These are phyloP conservation scores for Leccinum fibrillosum DNA, from an alignment of 768 basidiomycete genomes.

Conservation along the genomic window DNA sequence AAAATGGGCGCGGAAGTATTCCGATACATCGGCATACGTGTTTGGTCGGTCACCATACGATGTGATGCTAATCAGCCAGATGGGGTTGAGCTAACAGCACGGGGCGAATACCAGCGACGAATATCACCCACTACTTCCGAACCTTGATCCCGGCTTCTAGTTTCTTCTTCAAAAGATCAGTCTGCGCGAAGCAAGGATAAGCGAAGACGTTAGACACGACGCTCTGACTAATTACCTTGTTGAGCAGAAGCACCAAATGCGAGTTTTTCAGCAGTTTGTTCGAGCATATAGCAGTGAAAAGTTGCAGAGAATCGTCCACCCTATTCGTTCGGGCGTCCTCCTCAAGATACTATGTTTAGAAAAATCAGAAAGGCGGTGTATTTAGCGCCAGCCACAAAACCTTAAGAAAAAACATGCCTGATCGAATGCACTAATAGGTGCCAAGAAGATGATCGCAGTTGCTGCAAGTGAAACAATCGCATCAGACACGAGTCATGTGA, in stretches of 20 bases:
- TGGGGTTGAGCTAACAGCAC: neutral
- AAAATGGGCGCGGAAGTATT: conserved; percentile 86
- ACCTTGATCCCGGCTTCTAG: conserved; percentile 64
- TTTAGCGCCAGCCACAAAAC: neutral
- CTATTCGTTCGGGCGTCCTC: conserved; percentile 78
- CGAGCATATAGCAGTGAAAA: conserved; percentile 72
- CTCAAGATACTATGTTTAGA: conserved; percentile 60
- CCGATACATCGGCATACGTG: conserved; percentile 63
- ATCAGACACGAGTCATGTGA: conserved; percentile 10
- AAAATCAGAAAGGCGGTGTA: conserved; percentile 11
- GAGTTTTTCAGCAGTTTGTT: conserved; percentile 72
- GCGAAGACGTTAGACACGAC: neutral
- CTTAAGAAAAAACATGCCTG: neutral
- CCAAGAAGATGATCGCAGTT: no score
- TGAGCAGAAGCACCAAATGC: conserved; percentile 72
- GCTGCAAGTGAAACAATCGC: no score
- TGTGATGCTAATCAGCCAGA: conserved; percentile 52
- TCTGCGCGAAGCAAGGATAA: conserved; percentile 37
- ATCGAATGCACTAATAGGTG: no score
- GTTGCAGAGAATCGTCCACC: conserved; percentile 77
- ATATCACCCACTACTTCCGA: conserved; percentile 65
- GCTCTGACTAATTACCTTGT: conserved; percentile 51
- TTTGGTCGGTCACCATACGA: conserved; percentile 75
- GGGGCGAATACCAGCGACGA: neutral
- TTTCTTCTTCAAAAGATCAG: conserved; percentile 71